A percentile compares a stretch with the other conserved stretches of the same genome.
phyloP scores from a whole-genome alignment of 352 stramenopile species.

The Globisporangium takayamanum region DNA sequence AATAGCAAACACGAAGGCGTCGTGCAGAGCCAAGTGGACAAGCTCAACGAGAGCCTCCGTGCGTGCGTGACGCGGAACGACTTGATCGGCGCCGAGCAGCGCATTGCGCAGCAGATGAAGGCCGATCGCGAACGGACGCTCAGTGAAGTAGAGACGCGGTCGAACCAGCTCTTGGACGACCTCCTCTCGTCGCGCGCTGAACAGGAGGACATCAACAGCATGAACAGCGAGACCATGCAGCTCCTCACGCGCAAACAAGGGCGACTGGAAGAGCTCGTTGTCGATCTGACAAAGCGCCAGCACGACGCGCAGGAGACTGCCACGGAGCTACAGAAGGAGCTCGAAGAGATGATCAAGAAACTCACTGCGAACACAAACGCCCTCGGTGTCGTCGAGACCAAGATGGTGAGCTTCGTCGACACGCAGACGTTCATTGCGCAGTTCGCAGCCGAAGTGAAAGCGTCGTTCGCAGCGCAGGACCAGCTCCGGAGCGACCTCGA shows the following conservation, averaged over 20 bases:
- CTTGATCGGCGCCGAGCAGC: slow-evolving; percentile 66
- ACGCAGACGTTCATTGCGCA: slow-evolving; percentile 42
- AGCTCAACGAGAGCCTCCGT: slow-evolving; percentile 68
- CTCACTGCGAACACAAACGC: slow-evolving; percentile 32
- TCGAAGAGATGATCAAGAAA: slow-evolving; percentile 52
- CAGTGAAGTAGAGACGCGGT: slow-evolving; percentile 47
- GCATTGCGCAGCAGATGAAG: slow-evolving; percentile 73
- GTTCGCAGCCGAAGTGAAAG: slow-evolving; percentile 35
- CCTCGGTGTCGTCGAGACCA: slow-evolving; percentile 42
- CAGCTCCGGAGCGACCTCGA: slow-evolving; percentile 46
- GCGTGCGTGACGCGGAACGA: slow-evolving; percentile 74
- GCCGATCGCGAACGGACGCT: slow-evolving; percentile 45
- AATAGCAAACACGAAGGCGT: slow-evolving; percentile 72
- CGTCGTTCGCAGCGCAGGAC: slow-evolving; percentile 30
- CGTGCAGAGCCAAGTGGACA: slow-evolving; percentile 71
- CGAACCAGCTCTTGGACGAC: slow-evolving; percentile 65
- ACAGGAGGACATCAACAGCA: slow-evolving; percentile 84
- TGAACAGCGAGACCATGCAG: slow-evolving; percentile 59
- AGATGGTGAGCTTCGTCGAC: slow-evolving; percentile 46
- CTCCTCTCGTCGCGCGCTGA: slow-evolving; percentile 47
- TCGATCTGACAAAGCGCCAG: slow-evolving; percentile 47
- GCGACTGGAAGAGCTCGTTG: slow-evolving; percentile 46
- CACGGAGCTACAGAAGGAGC: slow-evolving; percentile 34
- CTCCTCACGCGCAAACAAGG: slow-evolving; percentile 42
- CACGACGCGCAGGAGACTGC: slow-evolving; percentile 25